Base-by-base conservation (phyloP, 78 protist species). In the Isochrysis galbana region DNA sequence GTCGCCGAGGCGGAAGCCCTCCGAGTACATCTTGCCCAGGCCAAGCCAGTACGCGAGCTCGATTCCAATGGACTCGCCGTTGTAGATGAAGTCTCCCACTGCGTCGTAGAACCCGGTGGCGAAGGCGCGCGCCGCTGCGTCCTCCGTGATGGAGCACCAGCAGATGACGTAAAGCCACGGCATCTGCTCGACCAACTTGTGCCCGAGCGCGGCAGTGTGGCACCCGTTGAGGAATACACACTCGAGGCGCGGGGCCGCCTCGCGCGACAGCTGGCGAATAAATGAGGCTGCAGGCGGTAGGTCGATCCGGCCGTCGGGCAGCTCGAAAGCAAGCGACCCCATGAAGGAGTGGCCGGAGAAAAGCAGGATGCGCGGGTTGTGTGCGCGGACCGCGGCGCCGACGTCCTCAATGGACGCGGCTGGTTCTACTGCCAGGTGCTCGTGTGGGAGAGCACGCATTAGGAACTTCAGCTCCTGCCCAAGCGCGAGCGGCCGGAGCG, bases 311-410 rank as follows among this genome's bases (percentile, higher is more conserved):
- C 83, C 83, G 22, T 72, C 25, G 83, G 0, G n/a, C 44, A 72
- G 83, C 83, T 72, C 83, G 45, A 72, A 72, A 25, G 83, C 83
- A 25, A 72, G 83, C 45, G 83, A 11, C 32, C 83, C 83, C 83
- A 72, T 72, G 83, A 72, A 72, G 29, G 83, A 25, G 45, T 72
- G 83, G 7, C 83, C 83, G 46, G 23, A 5, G 83, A 72, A 72
- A 17, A 72, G 11, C 46, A 72, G n/a, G 83, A 72, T 72, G 44
- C 83, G 83, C 44, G 83, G 83, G 83, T 72, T 72, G 83, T 25
- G 45, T 1, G 19, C 45, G 32, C 17, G 34, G 32, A 72, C 34
- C 83, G 46, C 22, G 7, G 1, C 23, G 32, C 32, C 0, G 34
- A 32, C 44, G 44, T 72, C 83, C 0, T 17, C 83, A 25, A 72